These are phyloP conservation scores for Aspergillus felis DNA, from an alignment of 2,329 filamentous ascomycete species.

Conservation along the genomic window DNA sequence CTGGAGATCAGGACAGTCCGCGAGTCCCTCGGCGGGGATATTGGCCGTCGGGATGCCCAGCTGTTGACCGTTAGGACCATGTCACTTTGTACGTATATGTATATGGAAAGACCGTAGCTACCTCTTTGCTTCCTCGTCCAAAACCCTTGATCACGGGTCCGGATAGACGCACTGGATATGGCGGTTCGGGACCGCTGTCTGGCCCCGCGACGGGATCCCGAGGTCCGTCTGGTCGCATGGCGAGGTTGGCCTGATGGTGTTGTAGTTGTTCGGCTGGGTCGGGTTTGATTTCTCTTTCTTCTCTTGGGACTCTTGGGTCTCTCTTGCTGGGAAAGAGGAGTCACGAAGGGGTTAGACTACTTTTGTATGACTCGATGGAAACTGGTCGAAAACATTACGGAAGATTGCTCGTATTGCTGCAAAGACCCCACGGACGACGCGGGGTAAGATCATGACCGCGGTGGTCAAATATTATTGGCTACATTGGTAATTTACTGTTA, in stretches of 20 bases:
- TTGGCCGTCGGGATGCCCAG: conserved; percentile 97
- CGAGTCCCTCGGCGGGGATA: conserved; percentile 65
- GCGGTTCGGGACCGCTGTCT: conserved; percentile 66
- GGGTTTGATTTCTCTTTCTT: background rate
- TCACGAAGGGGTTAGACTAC: background rate
- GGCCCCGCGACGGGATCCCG: conserved; percentile 71
- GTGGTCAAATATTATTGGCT: background rate
- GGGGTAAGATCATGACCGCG: background rate
- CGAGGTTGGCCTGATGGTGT: background rate
- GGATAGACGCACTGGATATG: conserved; percentile 78
- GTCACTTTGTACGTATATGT: too few relatives aligned
- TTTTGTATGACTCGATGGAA: background rate
- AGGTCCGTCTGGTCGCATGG: conserved; percentile 48
- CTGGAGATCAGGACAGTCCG: conserved; percentile 55
- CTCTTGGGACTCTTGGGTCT: background rate
- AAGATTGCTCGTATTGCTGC: background rate
- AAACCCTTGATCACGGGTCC: conserved; percentile 91
- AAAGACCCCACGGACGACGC: background rate
- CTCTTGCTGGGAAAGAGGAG: background rate
- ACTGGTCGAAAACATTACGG: background rate
- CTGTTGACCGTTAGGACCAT: conserved; percentile 39
- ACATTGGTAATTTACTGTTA: background rate
- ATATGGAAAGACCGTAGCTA: conserved; percentile 30
- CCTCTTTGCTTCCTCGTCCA: conserved; percentile 88
- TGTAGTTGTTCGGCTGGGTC: background rate